Evolutionary conservation across 805 yeast species (phyloP).

Genomic region (Ogataea pilisensis): DNA sequence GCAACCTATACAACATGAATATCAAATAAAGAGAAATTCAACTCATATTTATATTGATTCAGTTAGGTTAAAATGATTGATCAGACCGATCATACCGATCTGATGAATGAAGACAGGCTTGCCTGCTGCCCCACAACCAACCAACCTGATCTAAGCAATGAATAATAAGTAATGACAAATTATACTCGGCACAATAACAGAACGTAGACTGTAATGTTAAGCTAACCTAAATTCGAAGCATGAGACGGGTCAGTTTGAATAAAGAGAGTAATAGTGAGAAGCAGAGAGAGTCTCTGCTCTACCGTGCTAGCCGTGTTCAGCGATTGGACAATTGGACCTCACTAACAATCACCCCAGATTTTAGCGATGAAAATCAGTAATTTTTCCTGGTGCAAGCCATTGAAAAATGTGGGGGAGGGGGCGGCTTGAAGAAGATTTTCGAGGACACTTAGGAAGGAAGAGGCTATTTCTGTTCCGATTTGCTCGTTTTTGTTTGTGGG

Average conservation of each 20-base stretch:
- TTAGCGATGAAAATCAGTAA: not conserved
- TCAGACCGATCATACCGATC: no score
- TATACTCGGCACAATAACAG: no score
- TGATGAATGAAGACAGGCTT: no score
- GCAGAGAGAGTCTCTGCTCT: not conserved
- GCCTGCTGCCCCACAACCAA: no score
- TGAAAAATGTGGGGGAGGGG: constrained; percentile 11
- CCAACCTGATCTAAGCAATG: no score
- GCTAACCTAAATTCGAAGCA: no score
- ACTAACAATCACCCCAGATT: constrained; percentile 14
- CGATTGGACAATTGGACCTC: constrained; percentile 11
- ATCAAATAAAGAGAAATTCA: not conserved
- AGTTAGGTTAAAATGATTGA: no score
- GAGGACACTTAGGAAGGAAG: constrained; percentile 2
- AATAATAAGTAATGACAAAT: no score
- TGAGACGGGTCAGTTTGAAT: no score
- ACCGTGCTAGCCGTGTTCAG: constrained; percentile 15
- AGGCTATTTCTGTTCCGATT: constrained; percentile 22
- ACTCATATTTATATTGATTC: constrained; percentile 3
- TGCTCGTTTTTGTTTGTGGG: constrained; percentile 3
- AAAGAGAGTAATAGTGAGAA: not conserved
- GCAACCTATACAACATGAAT: not conserved
- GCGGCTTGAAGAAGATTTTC: constrained; percentile 13
- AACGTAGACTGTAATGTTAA: no score
- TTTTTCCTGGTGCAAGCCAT: not conserved